Base-by-base conservation (phyloP, 1,284 basidiomycete genomes). In the Wallemia mellicola region DNA sequence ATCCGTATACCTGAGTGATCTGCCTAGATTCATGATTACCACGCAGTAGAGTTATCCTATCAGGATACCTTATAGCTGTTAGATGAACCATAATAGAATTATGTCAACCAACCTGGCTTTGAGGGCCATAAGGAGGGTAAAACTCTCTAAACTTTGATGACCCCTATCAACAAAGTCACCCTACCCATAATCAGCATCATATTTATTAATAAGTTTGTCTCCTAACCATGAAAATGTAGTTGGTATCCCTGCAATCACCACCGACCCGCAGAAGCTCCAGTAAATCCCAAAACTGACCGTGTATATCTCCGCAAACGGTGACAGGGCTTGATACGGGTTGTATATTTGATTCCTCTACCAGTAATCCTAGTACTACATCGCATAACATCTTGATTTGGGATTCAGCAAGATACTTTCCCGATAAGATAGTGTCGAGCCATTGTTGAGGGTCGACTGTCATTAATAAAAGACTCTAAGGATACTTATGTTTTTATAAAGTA, bases 111-210 rank as follows among this genome's bases (percentile, higher is more conserved):
- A 85, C 86, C 86, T 77, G 56, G 88, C 91, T 71, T 96, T 96
- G 62, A 92, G 74, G 0, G 83, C 86, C 61, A 96, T 72, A 54
- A 96, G 69, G 60, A 95, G 71, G 14, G 88, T 91, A 9, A 96
- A 81, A 0, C 91, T 96, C 72, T 96, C 91, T n/a, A 96, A 72
- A 67, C 83, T 88, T 68, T 95, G 95, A 70, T 94, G 88, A 14
- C 92, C 92, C 62, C 91, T 76, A 72, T 96, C 92, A 32, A 96
- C 91, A 71, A 96, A 96, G 71, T 96, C 91, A 59, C 91, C 91
- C 88, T 92, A 68, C 22, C 19, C 22, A 57, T 14, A 27, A 25
- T 55, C 38, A 38, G 38, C 59, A 14, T 3, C 58, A 38, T 5
- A 22, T 27, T 24, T 27, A 24, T n/a, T 25, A 33, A 7, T 24